Evolutionary conservation across 179 eudicot species (phyloP).

Genomic region (Spinacia oleracea): DNA sequence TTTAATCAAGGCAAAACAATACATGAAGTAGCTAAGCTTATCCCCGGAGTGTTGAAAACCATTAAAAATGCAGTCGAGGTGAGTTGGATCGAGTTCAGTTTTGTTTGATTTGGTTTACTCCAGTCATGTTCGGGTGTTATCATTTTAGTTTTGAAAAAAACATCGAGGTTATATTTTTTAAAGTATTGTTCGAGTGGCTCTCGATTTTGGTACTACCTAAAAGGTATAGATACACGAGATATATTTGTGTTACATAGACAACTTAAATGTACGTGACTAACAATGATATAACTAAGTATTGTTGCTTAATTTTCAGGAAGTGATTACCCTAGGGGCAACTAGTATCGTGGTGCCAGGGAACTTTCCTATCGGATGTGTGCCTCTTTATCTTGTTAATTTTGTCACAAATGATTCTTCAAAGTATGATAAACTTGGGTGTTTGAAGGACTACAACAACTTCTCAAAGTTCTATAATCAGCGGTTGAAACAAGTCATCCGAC

Average conservation of each 20-base stretch:
- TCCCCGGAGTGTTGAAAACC: constrained; percentile 9
- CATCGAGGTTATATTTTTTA: too few relatives aligned
- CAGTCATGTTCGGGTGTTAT: not conserved
- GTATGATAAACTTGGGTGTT: constrained; percentile 43
- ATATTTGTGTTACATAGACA: not conserved
- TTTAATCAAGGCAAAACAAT: constrained; percentile 12
- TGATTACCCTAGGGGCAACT: constrained; percentile 37
- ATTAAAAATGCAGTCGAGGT: constrained; percentile 10
- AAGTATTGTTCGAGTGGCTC: not conserved
- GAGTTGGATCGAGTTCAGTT: not conserved
- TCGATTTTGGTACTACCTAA: not conserved
- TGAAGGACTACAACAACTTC: constrained; percentile 37
- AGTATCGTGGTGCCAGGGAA: constrained; percentile 48
- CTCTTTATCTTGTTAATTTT: constrained; percentile 30
- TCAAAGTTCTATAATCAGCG: constrained; percentile 15
- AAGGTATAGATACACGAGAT: not conserved
- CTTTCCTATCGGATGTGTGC: constrained; percentile 49
- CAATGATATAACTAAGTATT: not conserved
- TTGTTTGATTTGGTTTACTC: not conserved
- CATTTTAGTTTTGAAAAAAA: too few relatives aligned
- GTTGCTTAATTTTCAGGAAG: constrained; percentile 21
- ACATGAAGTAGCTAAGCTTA: not conserved
- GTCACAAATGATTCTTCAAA: constrained; percentile 27
- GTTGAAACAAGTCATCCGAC: constrained; percentile 3
- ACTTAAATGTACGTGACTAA: too few relatives aligned